Percentiles rank a stretch among this genome's conserved stretches.
Conservation (phyloP, 2,329 filamentous ascomycete species). For the Xylariales sp. region DNA sequence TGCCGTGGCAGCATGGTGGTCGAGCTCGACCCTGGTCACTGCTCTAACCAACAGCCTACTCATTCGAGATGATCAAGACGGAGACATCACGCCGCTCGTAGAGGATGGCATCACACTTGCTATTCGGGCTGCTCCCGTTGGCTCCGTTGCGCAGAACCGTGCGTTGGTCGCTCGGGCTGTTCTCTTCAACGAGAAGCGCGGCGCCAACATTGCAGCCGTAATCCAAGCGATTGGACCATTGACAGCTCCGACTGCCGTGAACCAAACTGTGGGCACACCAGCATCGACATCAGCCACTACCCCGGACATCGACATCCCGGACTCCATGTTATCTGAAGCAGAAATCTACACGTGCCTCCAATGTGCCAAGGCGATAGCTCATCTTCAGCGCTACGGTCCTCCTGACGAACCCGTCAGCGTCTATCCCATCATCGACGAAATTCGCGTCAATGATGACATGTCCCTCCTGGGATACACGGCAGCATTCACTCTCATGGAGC, state of each 20-base stretch:
- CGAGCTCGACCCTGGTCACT: slow-evolving; percentile 66
- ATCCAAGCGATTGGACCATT: slow-evolving; percentile 46
- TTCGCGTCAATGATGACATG: slow-evolving; percentile 36
- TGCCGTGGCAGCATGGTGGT: slow-evolving; percentile 88
- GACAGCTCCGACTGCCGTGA: slow-evolving; percentile 28
- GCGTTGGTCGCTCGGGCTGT: slow-evolving; percentile 56
- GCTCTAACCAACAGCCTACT: slow-evolving; percentile 62
- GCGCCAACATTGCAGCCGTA: slow-evolving; percentile 51
- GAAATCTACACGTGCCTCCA: slow-evolving; percentile 54
- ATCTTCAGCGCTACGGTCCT: slow-evolving; percentile 42
- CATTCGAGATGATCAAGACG: slow-evolving; percentile 42
- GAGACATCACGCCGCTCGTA: slow-evolving; percentile 29
- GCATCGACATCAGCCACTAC: slow-evolving; percentile 26
- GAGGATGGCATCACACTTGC: slow-evolving; percentile 60
- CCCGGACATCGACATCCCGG: slow-evolving; percentile 42
- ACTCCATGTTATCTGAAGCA: slow-evolving; percentile 37
- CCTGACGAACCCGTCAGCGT: slow-evolving; percentile 41
- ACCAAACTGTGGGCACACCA: slow-evolving; percentile 14
- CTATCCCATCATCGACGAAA: slow-evolving; percentile 44
- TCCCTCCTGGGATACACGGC: slow-evolving; percentile 57
- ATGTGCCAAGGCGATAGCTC: slow-evolving; percentile 57
- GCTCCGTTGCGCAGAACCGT: slow-evolving; percentile 64
- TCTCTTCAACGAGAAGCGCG: slow-evolving; percentile 49
- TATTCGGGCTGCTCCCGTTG: slow-evolving; percentile 68
- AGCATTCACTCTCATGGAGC: slow-evolving; percentile 53